Conservation (phyloP, 1,284 basidiomycete species). For the Chalciporus sp. region DNA sequence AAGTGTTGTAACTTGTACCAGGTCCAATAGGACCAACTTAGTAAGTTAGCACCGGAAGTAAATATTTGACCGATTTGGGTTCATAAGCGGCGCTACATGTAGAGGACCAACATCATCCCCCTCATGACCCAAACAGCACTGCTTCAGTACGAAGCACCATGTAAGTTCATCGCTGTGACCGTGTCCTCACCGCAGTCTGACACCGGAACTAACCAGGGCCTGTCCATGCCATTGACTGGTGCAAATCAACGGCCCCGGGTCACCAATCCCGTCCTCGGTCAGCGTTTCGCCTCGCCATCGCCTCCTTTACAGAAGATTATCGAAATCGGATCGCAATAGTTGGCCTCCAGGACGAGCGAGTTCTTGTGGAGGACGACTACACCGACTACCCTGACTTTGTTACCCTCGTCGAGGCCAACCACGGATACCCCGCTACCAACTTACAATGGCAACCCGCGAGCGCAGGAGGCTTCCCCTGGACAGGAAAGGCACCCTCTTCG, state of each 20-base stretch:
- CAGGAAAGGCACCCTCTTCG: conserved; percentile 57
- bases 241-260: conserved; percentile 74
- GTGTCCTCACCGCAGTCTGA: conserved; percentile 10
- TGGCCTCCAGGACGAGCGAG: conserved; percentile 82
- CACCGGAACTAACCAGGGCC: conserved; percentile 58
- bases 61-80: background rate
- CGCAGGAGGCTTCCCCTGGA: conserved; percentile 62
- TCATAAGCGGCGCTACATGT: conserved; percentile 26
- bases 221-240: conserved; percentile 83
- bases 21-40: too few species aligned
- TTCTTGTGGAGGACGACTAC: conserved; percentile 81
- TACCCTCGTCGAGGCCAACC: conserved; percentile 75
- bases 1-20: too few species aligned
- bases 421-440: conserved; percentile 84
- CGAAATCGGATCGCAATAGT: conserved; percentile 81
- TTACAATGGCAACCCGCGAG: conserved; percentile 82
- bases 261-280: conserved; percentile 73
- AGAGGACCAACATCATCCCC: conserved; percentile 6
- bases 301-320: conserved; percentile 79
- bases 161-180: conserved; percentile 47
- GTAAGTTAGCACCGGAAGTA: background rate
- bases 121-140: conserved; percentile 64
- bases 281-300: conserved; percentile 77
- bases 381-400: conserved; percentile 82
- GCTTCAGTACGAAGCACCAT: conserved; percentile 75